Conservation (phyloP, 169 alveolate genomes). For the Hepatocystis sp. region DNA sequence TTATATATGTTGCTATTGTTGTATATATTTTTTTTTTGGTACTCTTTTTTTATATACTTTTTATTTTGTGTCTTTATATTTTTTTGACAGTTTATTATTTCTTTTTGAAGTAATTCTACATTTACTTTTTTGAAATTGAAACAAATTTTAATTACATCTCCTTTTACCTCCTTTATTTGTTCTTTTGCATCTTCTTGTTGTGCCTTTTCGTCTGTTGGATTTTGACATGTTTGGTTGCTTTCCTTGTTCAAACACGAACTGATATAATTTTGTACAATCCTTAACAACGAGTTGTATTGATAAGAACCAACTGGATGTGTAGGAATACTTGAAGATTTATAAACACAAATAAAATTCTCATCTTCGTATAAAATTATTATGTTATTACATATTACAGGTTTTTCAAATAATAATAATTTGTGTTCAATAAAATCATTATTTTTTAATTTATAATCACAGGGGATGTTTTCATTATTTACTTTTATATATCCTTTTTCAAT, state of each 20-base stretch:
- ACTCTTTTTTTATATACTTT: too few relatives aligned
- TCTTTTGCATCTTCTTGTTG: background rate
- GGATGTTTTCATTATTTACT: slow-evolving; percentile 65
- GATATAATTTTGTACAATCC: slow-evolving; percentile 76
- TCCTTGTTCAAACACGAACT: background rate
- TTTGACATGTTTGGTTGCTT: background rate
- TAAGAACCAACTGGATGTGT: slow-evolving; percentile 85
- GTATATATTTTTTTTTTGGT: too few relatives aligned
- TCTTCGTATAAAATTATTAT: slow-evolving; percentile 78
- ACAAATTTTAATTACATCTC: slow-evolving; percentile 32
- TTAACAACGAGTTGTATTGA: slow-evolving; percentile 81
- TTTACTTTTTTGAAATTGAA: slow-evolving; percentile 37
- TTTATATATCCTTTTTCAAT: slow-evolving; percentile 78
- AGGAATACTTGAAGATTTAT: slow-evolving; percentile 83
- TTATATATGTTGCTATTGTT: too few relatives aligned
- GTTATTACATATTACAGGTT: slow-evolving; percentile 75
- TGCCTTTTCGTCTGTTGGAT: background rate
- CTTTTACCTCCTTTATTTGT: background rate
- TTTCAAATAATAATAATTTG: slow-evolving; percentile 81
- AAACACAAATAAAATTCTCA: slow-evolving; percentile 81
- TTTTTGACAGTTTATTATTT: too few relatives aligned
- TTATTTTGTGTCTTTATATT: too few relatives aligned
- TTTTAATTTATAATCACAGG: slow-evolving; percentile 76
- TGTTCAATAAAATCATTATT: slow-evolving; percentile 82
- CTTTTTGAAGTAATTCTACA: background rate